Conservation (phyloP, 2,329 filamentous ascomycete genomes). For the Verticillium isaacii region DNA sequence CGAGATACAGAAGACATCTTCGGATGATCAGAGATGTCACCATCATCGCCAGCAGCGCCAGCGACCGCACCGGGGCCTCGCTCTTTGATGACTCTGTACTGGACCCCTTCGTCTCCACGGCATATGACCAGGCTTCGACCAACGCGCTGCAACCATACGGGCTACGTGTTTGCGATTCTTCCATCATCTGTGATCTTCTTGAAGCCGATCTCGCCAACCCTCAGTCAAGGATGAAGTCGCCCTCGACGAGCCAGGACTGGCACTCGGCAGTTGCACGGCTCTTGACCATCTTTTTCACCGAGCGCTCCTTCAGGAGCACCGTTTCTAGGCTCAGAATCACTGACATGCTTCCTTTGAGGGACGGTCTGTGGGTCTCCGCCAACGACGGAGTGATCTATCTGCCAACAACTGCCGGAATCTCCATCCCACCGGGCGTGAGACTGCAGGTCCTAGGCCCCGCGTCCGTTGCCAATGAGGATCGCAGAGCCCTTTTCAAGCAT, state of each 20-base stretch:
- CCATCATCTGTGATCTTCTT: constrained; percentile 6
- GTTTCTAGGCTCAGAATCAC: not conserved
- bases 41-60: constrained; percentile 3
- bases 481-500: constrained; percentile 2
- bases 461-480: constrained; percentile 4
- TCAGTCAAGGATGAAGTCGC: constrained; percentile 10
- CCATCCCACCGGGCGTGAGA: constrained; percentile 1
- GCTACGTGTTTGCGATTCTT: not conserved
- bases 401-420: constrained; percentile 1
- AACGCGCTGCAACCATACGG: constrained; percentile 6
- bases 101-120: constrained; percentile 8
- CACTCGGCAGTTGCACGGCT: constrained; percentile 4
- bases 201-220: constrained; percentile 10
- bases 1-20: not conserved
- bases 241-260: constrained; percentile 13
- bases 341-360: not conserved
- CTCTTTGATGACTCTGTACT: constrained; percentile 7
- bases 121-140: not conserved
- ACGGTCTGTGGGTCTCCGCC: constrained; percentile 2
- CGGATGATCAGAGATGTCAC: not conserved
- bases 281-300: not conserved
- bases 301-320: not conserved
- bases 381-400: not conserved
- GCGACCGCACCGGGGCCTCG: constrained; percentile 3
- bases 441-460: constrained; percentile 2